phyloP scores from a whole-genome alignment of 352 stramenopile species.

The Phytophthora kernoviae region DNA sequence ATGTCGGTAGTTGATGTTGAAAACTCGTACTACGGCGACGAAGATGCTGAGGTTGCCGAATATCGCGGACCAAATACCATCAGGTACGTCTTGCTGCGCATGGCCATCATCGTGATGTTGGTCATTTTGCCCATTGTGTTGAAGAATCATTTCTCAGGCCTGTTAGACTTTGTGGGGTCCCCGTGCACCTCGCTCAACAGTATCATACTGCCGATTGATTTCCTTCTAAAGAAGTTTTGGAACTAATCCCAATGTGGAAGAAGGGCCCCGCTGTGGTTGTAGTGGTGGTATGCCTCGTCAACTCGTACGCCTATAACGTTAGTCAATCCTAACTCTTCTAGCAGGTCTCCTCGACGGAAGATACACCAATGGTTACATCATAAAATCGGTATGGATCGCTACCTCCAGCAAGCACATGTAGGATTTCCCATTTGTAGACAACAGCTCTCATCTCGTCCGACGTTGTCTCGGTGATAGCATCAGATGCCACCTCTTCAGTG shows the following conservation, averaged over 20 bases:
- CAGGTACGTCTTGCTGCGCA: conserved; percentile 15
- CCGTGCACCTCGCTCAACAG: conserved; percentile 9
- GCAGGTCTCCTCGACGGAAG: no score
- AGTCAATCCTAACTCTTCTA: no score
- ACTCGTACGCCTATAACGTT: no score
- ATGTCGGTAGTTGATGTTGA: no score
- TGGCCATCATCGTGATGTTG: conserved; percentile 8
- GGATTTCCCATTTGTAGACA: no score
- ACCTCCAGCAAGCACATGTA: no score
- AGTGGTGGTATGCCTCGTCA: conserved; percentile 8
- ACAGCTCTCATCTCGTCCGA: no score
- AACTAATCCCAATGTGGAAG: conserved; percentile 8
- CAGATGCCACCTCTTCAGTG: no score
- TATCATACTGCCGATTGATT: conserved; percentile 30
- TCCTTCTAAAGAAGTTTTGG: conserved; percentile 23
- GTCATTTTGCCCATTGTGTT: conserved; percentile 14
- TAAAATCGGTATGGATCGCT: no score
- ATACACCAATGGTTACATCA: no score
- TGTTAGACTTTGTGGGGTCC: conserved; percentile 15
- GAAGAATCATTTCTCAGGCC: conserved; percentile 12
- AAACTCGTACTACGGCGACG: no score
- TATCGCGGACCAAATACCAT: conserved; percentile 7
- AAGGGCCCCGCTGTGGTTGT: conserved; percentile 1
- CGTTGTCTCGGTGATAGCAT: no score
- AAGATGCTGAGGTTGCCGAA: neutral